Evolutionary conservation across 2,329 filamentous ascomycete species (phyloP).

Genomic region (Aspergillus carbonarius): DNA sequence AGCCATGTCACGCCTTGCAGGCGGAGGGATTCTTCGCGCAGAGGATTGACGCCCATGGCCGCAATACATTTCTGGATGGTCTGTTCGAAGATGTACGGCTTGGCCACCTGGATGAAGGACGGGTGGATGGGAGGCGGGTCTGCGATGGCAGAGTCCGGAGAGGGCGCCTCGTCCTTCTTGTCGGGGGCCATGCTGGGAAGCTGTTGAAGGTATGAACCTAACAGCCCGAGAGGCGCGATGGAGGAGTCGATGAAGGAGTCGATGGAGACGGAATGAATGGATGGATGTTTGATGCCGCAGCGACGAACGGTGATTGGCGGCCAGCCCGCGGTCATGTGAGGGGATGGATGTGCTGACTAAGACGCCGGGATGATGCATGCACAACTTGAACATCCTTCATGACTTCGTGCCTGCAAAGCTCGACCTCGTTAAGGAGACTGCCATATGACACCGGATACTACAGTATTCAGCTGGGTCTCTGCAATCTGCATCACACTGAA

Average conservation of each 20-base stretch:
- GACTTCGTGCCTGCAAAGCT: no score
- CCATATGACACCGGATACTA: no score
- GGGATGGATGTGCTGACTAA: not conserved
- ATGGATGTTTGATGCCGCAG: not conserved
- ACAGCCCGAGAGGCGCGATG: not conserved
- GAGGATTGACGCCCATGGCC: slow-evolving; percentile 68
- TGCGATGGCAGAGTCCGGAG: slow-evolving; percentile 15
- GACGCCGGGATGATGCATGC: not conserved
- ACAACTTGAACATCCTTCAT: no score
- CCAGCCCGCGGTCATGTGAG: not conserved
- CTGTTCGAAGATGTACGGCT: slow-evolving; percentile 80
- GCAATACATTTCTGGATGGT: slow-evolving; percentile 71
- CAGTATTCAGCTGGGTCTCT: no score
- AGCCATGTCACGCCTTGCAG: slow-evolving; percentile 88
- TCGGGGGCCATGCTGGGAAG: slow-evolving; percentile 22
- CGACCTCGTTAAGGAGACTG: no score
- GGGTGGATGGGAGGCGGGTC: slow-evolving; percentile 55
- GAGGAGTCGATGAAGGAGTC: not conserved
- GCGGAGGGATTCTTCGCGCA: slow-evolving; percentile 75
- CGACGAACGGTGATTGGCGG: not conserved
- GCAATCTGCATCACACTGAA: no score
- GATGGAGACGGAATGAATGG: not conserved
- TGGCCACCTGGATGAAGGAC: slow-evolving; percentile 63
- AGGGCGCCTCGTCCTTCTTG: slow-evolving; percentile 18
- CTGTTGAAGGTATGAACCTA: not conserved